These are phyloP conservation scores for Cajanus cajan DNA, from an alignment of 306 rosid species.

Conservation along the genomic window DNA sequence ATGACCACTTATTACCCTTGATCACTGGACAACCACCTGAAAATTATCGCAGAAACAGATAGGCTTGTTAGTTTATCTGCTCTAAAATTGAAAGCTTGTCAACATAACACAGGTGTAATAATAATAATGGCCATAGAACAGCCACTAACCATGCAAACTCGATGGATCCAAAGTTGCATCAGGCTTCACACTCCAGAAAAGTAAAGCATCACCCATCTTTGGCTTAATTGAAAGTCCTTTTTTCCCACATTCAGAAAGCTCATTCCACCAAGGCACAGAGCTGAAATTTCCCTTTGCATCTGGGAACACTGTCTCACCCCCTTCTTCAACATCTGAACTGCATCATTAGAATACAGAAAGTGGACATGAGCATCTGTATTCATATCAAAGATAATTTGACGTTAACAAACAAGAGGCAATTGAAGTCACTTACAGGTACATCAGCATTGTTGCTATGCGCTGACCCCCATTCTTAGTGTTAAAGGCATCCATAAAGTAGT, in stretches of 20 bases:
- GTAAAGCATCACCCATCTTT: constrained; percentile 90
- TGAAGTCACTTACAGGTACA: constrained; percentile 80
- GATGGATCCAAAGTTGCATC: constrained; percentile 78
- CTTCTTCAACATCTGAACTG: constrained; percentile 98
- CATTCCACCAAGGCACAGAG: constrained; percentile 95
- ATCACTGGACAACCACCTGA: constrained; percentile 96
- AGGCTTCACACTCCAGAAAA: constrained; percentile 99
- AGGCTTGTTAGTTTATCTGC: background rate
- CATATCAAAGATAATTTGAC: constrained; percentile 4
- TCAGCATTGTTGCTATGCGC: constrained; percentile 85
- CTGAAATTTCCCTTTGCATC: constrained; percentile 81
- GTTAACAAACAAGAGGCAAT: background rate
- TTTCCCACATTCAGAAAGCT: constrained; percentile 87
- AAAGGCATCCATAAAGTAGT: constrained; percentile 65
- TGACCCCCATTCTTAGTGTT: constrained; percentile 78
- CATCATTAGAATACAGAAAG: constrained; percentile 30
- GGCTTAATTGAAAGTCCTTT: constrained; percentile 90
- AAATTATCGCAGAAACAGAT: constrained; percentile 10
- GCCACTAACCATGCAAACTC: constrained; percentile 79
- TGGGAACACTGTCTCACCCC: constrained; percentile 99
- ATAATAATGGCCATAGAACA: background rate
- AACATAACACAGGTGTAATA: background rate
- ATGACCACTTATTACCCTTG: constrained; percentile 91
- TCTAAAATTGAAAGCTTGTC: constrained; percentile 9
- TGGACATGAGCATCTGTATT: constrained; percentile 7